Conservation (phyloP, 2,329 filamentous ascomycete species). For the Ascochyta viciae-villosae region DNA sequence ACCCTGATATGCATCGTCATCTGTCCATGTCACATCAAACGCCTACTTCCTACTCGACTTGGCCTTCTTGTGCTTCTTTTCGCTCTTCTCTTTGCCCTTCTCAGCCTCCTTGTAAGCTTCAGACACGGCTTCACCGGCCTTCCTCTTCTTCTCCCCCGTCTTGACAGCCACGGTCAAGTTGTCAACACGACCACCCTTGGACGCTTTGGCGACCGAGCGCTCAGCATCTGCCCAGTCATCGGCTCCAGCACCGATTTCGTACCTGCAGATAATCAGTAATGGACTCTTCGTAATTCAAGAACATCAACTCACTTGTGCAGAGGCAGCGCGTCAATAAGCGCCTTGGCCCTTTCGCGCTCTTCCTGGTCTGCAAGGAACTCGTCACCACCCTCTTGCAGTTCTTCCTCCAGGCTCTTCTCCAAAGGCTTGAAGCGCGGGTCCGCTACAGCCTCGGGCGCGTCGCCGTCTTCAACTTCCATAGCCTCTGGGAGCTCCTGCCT, state of each 20-base stretch:
- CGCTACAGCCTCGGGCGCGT: conserved; percentile 60
- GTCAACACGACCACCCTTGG: conserved; percentile 53
- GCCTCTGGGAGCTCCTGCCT: conserved; percentile 55
- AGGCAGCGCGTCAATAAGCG: conserved; percentile 88
- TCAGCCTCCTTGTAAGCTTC: conserved; percentile 54
- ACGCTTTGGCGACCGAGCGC: conserved; percentile 68
- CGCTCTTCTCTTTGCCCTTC: conserved; percentile 44
- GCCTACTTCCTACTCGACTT: conserved; percentile 16
- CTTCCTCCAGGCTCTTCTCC: conserved; percentile 75
- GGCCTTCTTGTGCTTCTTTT: conserved; percentile 44
- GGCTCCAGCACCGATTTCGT: conserved; percentile 56
- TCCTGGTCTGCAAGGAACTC: conserved; percentile 68
- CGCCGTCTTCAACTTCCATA: conserved; percentile 53
- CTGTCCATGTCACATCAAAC: neutral
- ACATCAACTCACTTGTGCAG: conserved; percentile 75
- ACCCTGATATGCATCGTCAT: conserved; percentile 11
- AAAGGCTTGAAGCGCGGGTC: conserved; percentile 74
- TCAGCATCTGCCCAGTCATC: conserved; percentile 70
- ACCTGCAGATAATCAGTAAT: conserved; percentile 39
- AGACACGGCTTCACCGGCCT: conserved; percentile 65
- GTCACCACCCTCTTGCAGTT: conserved; percentile 82
- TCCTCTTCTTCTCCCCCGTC: conserved; percentile 76
- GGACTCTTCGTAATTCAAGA: neutral
- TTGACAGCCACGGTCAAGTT: conserved; percentile 81
- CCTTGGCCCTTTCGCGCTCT: conserved; percentile 80